Percentiles rank a stretch among this genome's conserved stretches.
These are phyloP conservation scores for Asterella californica DNA, from an alignment of 225 moss, liverwort and hornwort species.

Conservation along the genomic window DNA sequence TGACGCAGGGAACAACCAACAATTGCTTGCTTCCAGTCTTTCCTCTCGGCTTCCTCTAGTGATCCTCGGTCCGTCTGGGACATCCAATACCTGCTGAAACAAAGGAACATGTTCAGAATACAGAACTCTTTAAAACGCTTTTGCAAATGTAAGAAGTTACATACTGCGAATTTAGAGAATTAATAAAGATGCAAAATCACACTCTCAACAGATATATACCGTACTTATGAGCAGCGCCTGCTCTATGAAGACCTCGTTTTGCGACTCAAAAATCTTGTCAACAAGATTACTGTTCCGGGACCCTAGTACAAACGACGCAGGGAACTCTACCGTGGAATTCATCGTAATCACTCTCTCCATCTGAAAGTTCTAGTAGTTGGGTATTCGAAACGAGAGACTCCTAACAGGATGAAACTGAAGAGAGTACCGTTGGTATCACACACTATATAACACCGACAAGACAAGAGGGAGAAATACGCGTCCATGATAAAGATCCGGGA, in stretches of 20 bases:
- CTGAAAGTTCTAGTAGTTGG: neutral
- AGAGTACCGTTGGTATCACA: neutral
- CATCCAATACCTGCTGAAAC: neutral
- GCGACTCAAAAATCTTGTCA: neutral
- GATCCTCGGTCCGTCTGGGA: neutral
- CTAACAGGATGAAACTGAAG: no score
- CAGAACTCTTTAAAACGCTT: neutral
- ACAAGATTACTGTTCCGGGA: neutral
- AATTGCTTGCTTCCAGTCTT: neutral
- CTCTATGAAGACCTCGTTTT: neutral
- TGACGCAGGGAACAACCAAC: neutral
- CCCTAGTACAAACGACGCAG: neutral
- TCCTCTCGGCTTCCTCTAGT: neutral
- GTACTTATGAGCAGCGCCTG: neutral
- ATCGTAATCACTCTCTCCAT: neutral
- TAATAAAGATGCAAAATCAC: neutral
- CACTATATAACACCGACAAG: neutral
- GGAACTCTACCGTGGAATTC: neutral
- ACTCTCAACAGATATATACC: neutral
- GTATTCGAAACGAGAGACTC: no score
- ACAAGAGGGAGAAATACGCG: neutral
- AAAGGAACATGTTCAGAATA: neutral
- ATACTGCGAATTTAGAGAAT: no score
- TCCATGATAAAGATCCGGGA: neutral
- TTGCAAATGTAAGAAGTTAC: neutral